Percentiles rank a stretch among this genome's conserved stretches.
Conservation (phyloP, 495 filamentous ascomycete genomes). For the Cercophora sp. region DNA sequence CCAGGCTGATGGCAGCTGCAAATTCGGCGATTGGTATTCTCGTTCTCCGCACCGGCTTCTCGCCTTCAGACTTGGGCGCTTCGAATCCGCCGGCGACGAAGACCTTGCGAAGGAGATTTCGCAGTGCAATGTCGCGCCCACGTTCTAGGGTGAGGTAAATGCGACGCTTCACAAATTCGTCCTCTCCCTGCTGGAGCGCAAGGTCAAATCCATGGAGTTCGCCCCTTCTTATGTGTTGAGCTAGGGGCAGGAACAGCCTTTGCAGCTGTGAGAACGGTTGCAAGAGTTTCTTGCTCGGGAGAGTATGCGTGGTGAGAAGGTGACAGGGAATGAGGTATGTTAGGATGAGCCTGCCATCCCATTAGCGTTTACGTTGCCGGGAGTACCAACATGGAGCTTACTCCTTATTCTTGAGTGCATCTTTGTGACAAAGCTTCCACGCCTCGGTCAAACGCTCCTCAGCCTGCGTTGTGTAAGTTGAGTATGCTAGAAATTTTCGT, state of each 20-base stretch:
- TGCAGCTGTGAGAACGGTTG: slow-evolving; percentile 72
- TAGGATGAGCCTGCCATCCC: slow-evolving; percentile 66
- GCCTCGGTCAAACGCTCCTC: slow-evolving; percentile 76
- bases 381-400: slow-evolving; percentile 35
- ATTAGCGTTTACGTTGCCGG: slow-evolving; percentile 9
- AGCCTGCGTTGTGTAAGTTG: slow-evolving; percentile 55
- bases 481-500: no score
- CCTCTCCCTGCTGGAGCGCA: slow-evolving; percentile 73
- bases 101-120: slow-evolving; percentile 87
- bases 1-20: slow-evolving; percentile 53
- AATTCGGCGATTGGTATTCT: slow-evolving; percentile 81
- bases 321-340: slow-evolving; percentile 92
- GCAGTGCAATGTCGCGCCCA: slow-evolving; percentile 81
- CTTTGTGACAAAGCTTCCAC: slow-evolving; percentile 68
- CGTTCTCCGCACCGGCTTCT: slow-evolving; percentile 59
- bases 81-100: slow-evolving; percentile 78
- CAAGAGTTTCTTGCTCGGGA: slow-evolving; percentile 70
- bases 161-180: slow-evolving; percentile 87
- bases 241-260: slow-evolving; percentile 71
- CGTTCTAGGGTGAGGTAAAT: slow-evolving; percentile 94
- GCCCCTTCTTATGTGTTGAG: slow-evolving; percentile 70
- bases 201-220: slow-evolving; percentile 81
- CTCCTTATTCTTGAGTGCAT: slow-evolving; percentile 73
- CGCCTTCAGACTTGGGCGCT: slow-evolving; percentile 61
- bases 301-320: slow-evolving; percentile 77